Base-by-base conservation (phyloP, 129 eudicot genomes). In the Arctium minus region DNA sequence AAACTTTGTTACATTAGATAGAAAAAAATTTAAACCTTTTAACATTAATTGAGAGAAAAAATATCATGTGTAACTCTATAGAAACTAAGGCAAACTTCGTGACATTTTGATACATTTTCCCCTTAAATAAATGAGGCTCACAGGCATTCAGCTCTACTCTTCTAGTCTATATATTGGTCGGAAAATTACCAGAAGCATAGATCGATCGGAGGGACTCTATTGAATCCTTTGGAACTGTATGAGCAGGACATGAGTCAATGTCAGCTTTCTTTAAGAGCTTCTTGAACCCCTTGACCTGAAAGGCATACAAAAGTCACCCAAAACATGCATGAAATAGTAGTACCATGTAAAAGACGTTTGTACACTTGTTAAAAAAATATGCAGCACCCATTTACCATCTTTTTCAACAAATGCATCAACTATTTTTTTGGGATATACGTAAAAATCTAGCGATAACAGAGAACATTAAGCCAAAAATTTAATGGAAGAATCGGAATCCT, bases 181-280 rank as follows among this genome's bases (percentile, higher is more conserved):
- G n/a, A 13, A 68, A 68, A 46, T 84, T 91, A 92, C 97, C 96
- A 70, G 86, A 71, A 36, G 68, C 80, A 56, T 92, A 92, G 67
- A 83, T 79, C 1, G 97, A 15, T 38, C 80, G 87, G 68, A 92
- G 92, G 35, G 92, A 79, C 85, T 91, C 92, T 76, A 92, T 67
- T 39, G 89, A 89, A 68, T 91, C 93, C 29, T 88, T 85, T 44
- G 96, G 85, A 56, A 92, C 48, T 32, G 90, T 56, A 82, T 87
- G 82, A 46, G 71, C 81, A 40, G 88, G 85, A 84, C 92, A 90
- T 4, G 92, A 86, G 81, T 86, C 82, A 70, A 79, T 86, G 44
- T 88, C 94, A 64, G 97, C 98, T 86, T 94, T 94, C 82, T 87
- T 90, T 77, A 92, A 77, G 70, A 92, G 85, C 83, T 85, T 88